Percentiles rank a stretch among this genome's conserved stretches.
phyloP scores from a whole-genome alignment of 208 protist species.

The Leptomonas seymouri region DNA sequence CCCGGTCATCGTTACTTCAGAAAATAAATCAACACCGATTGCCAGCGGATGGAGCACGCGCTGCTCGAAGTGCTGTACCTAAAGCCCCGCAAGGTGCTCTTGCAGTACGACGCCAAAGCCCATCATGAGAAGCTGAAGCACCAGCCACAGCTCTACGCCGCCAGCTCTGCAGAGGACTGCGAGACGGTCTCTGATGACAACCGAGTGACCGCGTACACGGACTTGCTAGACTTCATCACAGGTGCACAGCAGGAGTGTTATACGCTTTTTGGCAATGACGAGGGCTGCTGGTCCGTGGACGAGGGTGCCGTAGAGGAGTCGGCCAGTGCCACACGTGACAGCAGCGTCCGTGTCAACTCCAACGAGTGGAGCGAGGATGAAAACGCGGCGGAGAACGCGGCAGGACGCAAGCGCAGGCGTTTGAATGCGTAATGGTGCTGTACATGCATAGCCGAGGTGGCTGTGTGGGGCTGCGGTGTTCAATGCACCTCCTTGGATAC shows the following conservation, averaged over 20 bases:
- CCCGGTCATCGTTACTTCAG: too few species aligned
- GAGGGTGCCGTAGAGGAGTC: conserved; percentile 11
- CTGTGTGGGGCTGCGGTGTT: too few species aligned
- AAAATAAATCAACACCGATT: not conserved
- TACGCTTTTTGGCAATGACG: conserved; percentile 55
- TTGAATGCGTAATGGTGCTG: not conserved
- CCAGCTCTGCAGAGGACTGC: conserved; percentile 13
- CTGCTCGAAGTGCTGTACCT: conserved; percentile 26
- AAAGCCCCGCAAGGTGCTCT: conserved; percentile 10
- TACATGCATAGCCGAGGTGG: too few species aligned
- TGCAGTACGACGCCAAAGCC: conserved; percentile 21
- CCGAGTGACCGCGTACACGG: conserved; percentile 38
- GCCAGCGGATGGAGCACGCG: conserved; percentile 22
- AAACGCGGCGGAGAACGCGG: not conserved
- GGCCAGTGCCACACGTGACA: conserved; percentile 2
- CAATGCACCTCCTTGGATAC: too few species aligned
- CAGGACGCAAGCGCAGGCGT: conserved; percentile 21
- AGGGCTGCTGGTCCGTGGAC: conserved; percentile 27
- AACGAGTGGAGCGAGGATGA: conserved; percentile 48
- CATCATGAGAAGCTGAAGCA: conserved; percentile 27
- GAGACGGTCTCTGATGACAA: conserved; percentile 14
- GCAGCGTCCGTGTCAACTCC: conserved; percentile 30
- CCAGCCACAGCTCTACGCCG: conserved; percentile 30
- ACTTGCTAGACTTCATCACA: conserved; percentile 50
- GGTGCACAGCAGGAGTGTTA: conserved; percentile 64